A percentile compares a stretch with the other conserved stretches of the same genome.
Conservation (phyloP, 2,329 filamentous ascomycete species). For the Penicillium verrucosum region DNA sequence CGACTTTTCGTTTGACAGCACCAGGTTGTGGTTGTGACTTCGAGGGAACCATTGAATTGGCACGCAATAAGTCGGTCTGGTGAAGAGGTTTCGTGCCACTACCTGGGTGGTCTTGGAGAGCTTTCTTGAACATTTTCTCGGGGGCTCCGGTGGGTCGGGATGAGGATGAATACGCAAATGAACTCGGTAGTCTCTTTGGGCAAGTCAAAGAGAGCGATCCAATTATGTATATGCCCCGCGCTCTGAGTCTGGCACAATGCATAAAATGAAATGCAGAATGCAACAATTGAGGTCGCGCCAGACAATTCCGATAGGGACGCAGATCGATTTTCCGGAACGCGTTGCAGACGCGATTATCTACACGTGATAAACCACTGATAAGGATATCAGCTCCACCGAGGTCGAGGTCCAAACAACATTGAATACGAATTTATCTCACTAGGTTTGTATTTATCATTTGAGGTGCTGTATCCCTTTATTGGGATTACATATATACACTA, state of each 20-base stretch:
- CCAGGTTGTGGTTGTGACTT: constrained; percentile 25
- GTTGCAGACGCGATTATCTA: constrained; percentile 11
- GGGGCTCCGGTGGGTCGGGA: constrained; percentile 14
- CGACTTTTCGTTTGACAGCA: constrained; percentile 41
- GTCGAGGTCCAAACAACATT: neutral
- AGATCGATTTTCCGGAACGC: constrained; percentile 10
- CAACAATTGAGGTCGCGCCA: constrained; percentile 2
- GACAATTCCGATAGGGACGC: neutral
- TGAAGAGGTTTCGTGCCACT: constrained; percentile 34
- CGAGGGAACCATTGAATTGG: constrained; percentile 24
- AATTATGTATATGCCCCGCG: constrained; percentile 20
- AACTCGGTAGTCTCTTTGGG: constrained; percentile 18
- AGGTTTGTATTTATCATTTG: neutral
- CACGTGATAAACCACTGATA: constrained; percentile 1
- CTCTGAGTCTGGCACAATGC: constrained; percentile 22
- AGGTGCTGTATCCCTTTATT: rapidly evolving
- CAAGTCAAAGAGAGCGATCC: constrained; percentile 22
- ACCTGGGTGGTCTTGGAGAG: constrained; percentile 39
- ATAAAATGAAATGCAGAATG: constrained; percentile 21
- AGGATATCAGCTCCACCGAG: neutral
- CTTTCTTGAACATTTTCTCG: constrained; percentile 41
- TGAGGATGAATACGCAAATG: constrained; percentile 28
- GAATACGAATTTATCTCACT: neutral
- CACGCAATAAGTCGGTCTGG: constrained; percentile 29
- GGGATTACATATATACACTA: too few relatives aligned